Evolutionary conservation across 1,139 yeast species (phyloP).

Genomic region (Lizanozyma gosingica): DNA sequence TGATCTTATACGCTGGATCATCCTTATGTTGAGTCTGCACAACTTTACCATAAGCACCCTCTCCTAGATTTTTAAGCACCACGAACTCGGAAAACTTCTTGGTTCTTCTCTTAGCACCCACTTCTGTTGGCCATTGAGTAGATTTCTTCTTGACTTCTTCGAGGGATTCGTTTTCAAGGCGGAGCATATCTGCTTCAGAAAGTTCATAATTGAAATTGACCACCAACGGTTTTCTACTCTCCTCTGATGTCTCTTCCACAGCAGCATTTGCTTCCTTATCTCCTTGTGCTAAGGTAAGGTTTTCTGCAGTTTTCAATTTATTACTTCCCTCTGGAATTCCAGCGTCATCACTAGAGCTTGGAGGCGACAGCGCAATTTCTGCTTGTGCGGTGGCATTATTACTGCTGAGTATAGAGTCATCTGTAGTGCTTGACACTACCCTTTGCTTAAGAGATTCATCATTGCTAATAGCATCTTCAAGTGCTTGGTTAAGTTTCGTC

Average conservation of each 20-base stretch:
- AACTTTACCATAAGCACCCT: slow-evolving; percentile 95
- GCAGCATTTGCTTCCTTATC: background rate
- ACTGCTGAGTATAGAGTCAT: background rate
- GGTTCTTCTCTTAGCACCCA: slow-evolving; percentile 53
- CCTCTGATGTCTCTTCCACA: background rate
- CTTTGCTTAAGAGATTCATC: background rate
- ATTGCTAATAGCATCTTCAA: background rate
- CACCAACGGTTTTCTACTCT: background rate
- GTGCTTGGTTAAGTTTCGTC: background rate
- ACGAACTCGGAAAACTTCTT: slow-evolving; percentile 66
- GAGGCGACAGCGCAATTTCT: background rate
- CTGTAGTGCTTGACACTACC: background rate
- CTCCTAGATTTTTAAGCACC: slow-evolving; percentile 75
- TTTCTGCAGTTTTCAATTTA: too few species aligned
- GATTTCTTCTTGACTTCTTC: slow-evolving; percentile 26
- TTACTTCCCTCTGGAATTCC: background rate
- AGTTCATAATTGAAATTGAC: slow-evolving; percentile 7
- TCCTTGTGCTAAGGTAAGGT: too few species aligned
- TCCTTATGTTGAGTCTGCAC: slow-evolving; percentile 63
- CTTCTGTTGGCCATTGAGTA: slow-evolving; percentile 42
- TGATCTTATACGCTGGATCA: slow-evolving; percentile 57
- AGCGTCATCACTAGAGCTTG: background rate
- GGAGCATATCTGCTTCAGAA: slow-evolving; percentile 34
- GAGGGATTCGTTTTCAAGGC: slow-evolving; percentile 35
- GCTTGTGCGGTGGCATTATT: background rate